These are phyloP conservation scores for Hibiscus syriacus DNA, from an alignment of 345 rosid genomes.

Conservation along the genomic window DNA sequence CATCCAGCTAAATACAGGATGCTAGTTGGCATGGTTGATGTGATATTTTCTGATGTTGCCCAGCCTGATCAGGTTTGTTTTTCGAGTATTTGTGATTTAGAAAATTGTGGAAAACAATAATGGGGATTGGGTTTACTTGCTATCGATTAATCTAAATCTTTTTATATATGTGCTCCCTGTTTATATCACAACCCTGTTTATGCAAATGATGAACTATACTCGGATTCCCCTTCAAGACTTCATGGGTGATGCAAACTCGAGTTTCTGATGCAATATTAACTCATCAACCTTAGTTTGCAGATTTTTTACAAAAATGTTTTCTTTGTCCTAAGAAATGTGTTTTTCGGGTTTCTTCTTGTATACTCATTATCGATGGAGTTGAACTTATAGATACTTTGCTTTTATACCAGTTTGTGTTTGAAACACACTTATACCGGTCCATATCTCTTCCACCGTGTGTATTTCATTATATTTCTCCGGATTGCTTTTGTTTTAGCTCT, in stretches of 20 bases:
- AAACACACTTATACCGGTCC: too few species aligned
- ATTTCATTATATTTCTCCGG: not conserved
- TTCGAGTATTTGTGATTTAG: not conserved
- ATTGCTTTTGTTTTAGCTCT: too few species aligned
- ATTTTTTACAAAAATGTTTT: not conserved
- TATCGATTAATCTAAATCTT: not conserved
- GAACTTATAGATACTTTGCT: not conserved
- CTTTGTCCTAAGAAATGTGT: not conserved
- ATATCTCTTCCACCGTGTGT: not conserved
- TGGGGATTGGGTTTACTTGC: not conserved
- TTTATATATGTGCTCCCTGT: not conserved
- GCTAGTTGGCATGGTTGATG: not conserved
- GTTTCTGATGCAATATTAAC: constrained; percentile 40
- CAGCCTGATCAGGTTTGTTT: not conserved
- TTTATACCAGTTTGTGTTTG: not conserved
- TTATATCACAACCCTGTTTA: not conserved
- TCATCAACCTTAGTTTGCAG: not conserved
- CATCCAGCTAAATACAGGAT: not conserved
- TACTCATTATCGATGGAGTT: not conserved
- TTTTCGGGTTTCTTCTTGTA: not conserved
- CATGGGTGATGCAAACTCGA: constrained; percentile 50
- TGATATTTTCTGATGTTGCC: not conserved
- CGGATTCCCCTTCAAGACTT: constrained; percentile 56
- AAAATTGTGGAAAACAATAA: not conserved
- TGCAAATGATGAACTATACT: constrained; percentile 42